Evolutionary conservation across 163 green algal genomes (phyloP).

Genomic region (Chlorella variabilis): DNA sequence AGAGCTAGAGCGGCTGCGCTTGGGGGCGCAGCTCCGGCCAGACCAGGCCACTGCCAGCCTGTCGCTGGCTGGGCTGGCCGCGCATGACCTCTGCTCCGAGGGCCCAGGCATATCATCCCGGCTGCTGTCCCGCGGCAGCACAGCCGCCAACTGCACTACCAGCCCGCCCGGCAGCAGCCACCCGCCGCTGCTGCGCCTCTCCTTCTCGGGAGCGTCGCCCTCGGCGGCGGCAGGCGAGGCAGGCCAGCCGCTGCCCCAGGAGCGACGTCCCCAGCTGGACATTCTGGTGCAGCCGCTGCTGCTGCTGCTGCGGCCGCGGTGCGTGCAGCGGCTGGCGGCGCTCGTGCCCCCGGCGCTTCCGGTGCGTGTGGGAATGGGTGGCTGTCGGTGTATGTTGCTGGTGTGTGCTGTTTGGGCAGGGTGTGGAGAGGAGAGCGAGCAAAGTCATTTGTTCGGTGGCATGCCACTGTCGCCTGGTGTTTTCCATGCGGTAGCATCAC

Average conservation of each 20-base stretch:
- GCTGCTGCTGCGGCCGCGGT: slow-evolving; percentile 6
- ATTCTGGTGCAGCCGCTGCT: slow-evolving; percentile 42
- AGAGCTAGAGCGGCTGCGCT: slow-evolving; percentile 8
- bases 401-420: too few relatives aligned
- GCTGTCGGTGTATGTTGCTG: too few relatives aligned
- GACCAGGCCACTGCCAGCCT: not conserved
- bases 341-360: not conserved
- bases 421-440: too few relatives aligned
- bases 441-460: too few relatives aligned
- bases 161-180: not conserved
- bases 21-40: not conserved
- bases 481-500: too few relatives aligned
- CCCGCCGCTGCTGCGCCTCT: slow-evolving; percentile 17
- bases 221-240: slow-evolving; percentile 34
- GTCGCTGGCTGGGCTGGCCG: not conserved
- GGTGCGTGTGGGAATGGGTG: not conserved
- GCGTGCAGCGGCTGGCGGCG: slow-evolving; percentile 6
- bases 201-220: not conserved
- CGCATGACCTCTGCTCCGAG: slow-evolving; percentile 9
- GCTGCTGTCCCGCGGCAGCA: not conserved
- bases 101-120: not conserved
- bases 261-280: slow-evolving; percentile 41
- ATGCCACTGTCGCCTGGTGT: too few relatives aligned
- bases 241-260: too few relatives aligned
- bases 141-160: not conserved